Percentiles rank a stretch among this genome's conserved stretches.
These are phyloP conservation scores for Blastomyces gilchristii DNA, from an alignment of 2,329 filamentous ascomycete species.

Conservation along the genomic window DNA sequence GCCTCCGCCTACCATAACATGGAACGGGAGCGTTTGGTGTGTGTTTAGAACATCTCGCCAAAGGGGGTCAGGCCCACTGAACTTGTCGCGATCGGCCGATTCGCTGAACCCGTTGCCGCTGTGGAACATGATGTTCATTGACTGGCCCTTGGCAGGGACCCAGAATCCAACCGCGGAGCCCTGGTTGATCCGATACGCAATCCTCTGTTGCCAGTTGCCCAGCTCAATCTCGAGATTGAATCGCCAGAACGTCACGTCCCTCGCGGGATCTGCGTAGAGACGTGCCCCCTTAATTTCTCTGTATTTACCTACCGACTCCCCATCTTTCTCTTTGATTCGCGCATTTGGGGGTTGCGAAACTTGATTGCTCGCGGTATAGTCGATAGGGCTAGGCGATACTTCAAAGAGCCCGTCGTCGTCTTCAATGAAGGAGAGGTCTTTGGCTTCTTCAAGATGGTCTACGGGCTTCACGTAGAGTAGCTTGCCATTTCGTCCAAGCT, in stretches of 20 bases:
- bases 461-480: slow-evolving; percentile 82
- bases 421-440: slow-evolving; percentile 69
- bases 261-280: slow-evolving; percentile 71
- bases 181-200: slow-evolving; percentile 91
- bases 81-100: slow-evolving; percentile 63
- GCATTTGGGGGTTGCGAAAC: slow-evolving; percentile 40
- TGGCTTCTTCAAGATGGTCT: slow-evolving; percentile 68
- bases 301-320: slow-evolving; percentile 70
- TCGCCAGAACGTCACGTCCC: slow-evolving; percentile 89
- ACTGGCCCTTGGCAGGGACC: slow-evolving; percentile 72
- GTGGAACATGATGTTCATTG: slow-evolving; percentile 99
- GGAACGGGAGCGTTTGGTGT: slow-evolving; percentile 85
- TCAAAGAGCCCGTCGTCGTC: slow-evolving; percentile 78
- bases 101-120: slow-evolving; percentile 93
- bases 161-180: slow-evolving; percentile 86
- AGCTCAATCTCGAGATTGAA: slow-evolving; percentile 94
- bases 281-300: slow-evolving; percentile 74
- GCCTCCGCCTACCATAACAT: slow-evolving; percentile 95
- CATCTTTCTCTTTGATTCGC: slow-evolving; percentile 46
- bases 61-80: slow-evolving; percentile 88
- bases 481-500: slow-evolving; percentile 72
- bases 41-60: slow-evolving; percentile 93
- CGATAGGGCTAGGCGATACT: slow-evolving; percentile 40
- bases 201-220: slow-evolving; percentile 62
- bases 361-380: slow-evolving; percentile 30